phyloP scores from a whole-genome alignment of 441 rosid species.

The Erodium moschatum region DNA sequence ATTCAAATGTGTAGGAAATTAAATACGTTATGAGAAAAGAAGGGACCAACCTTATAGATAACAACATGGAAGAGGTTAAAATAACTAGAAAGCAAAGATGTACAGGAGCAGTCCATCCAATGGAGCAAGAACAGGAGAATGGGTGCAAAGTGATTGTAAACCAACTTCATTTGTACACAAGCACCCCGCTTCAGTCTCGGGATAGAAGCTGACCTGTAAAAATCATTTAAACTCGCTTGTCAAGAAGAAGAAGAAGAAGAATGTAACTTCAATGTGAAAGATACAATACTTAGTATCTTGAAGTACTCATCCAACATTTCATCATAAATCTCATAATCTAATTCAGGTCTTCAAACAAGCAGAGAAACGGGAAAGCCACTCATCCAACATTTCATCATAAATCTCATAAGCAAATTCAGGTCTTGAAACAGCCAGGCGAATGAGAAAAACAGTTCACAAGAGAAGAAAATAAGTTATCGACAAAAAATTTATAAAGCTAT shows the following conservation, averaged over 20 bases:
- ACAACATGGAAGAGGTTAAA: constrained; percentile 40
- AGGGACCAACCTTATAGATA: constrained; percentile 36
- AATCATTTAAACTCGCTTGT: neutral
- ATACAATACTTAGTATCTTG: neutral
- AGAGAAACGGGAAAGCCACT: no score
- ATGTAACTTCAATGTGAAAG: neutral
- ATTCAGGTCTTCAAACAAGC: no score
- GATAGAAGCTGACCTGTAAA: constrained; percentile 44
- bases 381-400: neutral
- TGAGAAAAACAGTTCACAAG: neutral
- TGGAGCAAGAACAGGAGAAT: constrained; percentile 38
- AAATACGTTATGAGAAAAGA: neutral
- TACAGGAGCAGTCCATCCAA: constrained; percentile 47
- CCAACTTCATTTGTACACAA: constrained; percentile 43
- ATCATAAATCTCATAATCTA: neutral
- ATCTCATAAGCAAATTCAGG: neutral
- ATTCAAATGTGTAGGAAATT: neutral
- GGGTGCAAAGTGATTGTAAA: constrained; percentile 38
- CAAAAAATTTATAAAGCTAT: neutral
- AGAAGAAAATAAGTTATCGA: neutral
- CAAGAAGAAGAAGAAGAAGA: neutral
- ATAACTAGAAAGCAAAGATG: constrained; percentile 36
- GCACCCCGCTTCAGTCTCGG: constrained; percentile 33
- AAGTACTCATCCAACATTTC: neutral
- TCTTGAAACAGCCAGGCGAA: neutral